phyloP scores from a whole-genome alignment of 441 rosid species.

The Gossypium aridum region DNA sequence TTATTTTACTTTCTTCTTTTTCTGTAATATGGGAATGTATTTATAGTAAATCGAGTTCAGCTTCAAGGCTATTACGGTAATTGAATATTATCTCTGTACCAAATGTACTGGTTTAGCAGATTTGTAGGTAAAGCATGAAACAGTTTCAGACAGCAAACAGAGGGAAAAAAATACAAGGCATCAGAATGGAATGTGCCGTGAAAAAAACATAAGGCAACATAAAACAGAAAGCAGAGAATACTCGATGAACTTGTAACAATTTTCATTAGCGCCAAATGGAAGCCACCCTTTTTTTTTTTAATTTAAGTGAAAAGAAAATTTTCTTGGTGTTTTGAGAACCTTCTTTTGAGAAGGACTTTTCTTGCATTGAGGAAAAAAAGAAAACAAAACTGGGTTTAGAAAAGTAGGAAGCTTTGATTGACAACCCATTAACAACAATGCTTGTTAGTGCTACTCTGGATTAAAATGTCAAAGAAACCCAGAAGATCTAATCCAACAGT shows the following conservation, averaged over 20 bases:
- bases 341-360: not conserved
- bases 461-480: not conserved
- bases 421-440: slow-evolving; percentile 8
- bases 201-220: not conserved
- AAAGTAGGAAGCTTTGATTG: slow-evolving; percentile 14
- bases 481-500: not conserved
- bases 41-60: slow-evolving; percentile 20
- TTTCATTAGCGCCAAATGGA: slow-evolving; percentile 23
- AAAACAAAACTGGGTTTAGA: not conserved
- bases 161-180: slow-evolving; percentile 10
- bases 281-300: slow-evolving; percentile 23
- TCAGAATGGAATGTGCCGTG: slow-evolving; percentile 6
- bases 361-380: slow-evolving; percentile 5
- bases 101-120: slow-evolving; percentile 19
- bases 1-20: not conserved
- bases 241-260: slow-evolving; percentile 9
- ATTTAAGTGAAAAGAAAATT: not conserved
- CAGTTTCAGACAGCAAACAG: slow-evolving; percentile 9
- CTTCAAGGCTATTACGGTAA: slow-evolving; percentile 20
- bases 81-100: slow-evolving; percentile 13
- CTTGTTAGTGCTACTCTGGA: not conserved
- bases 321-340: not conserved
- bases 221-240: not conserved
- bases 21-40: slow-evolving; percentile 8
- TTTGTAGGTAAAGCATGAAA: slow-evolving; percentile 19